phyloP scores from a whole-genome alignment of 176 grass and related monocot genomes.

The Oropetium thomaeum region DNA sequence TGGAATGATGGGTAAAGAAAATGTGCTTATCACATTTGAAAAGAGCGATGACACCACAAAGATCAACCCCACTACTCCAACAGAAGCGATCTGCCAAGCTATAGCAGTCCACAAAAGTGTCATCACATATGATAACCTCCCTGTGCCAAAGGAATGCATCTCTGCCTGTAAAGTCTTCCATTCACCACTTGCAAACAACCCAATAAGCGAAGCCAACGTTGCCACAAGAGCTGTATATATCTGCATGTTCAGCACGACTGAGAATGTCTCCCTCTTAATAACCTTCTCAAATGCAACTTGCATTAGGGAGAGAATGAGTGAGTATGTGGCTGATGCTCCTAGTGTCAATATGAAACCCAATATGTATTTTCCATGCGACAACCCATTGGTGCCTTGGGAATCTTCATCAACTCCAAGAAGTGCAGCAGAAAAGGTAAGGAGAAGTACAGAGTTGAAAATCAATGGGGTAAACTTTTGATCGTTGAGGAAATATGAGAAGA shows the following conservation, averaged over 20 bases:
- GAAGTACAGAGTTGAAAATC: constrained; percentile 73
- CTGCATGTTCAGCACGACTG: constrained; percentile 66
- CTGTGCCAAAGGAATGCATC: constrained; percentile 54
- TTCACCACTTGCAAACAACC: constrained; percentile 79
- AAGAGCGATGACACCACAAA: constrained; percentile 90
- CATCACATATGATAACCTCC: constrained; percentile 82
- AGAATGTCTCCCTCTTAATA: constrained; percentile 75
- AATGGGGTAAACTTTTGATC: constrained; percentile 70
- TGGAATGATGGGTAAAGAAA: constrained; percentile 72
- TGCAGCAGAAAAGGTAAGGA: constrained; percentile 75
- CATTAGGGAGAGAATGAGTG: constrained; percentile 94
- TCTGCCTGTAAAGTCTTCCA: constrained; percentile 75
- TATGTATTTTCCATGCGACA: constrained; percentile 44
- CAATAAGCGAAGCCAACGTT: constrained; percentile 52
- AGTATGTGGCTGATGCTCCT: constrained; percentile 80
- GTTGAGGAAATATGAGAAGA: constrained; percentile 87
- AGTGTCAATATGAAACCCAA: constrained; percentile 68
- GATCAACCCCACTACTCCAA: constrained; percentile 84
- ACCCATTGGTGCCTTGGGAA: constrained; percentile 28
- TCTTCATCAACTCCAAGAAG: constrained; percentile 65
- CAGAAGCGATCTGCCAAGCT: constrained; percentile 67
- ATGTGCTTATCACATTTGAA: constrained; percentile 88
- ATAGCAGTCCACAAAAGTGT: constrained; percentile 75
- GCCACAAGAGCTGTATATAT: constrained; percentile 67
- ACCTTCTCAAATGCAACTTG: constrained; percentile 82